phyloP scores from a whole-genome alignment of 306 rosid species.

The Arachis hypogaea region DNA sequence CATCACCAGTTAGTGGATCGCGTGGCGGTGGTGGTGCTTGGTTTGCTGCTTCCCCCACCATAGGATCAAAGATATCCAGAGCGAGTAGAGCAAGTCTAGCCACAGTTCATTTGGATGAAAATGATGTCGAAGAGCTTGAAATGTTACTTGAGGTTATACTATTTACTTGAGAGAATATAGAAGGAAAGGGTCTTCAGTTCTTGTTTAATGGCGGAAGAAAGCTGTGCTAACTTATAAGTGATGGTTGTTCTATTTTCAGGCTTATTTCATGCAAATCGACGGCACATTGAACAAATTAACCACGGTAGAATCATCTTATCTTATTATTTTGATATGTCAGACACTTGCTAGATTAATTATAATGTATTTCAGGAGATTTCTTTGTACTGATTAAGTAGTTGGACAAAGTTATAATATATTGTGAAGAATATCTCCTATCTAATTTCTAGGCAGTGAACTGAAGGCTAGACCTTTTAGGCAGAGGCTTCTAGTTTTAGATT shows the following conservation, averaged over 20 bases:
- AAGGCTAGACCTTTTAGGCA: conserved; percentile 13
- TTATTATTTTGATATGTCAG: background rate
- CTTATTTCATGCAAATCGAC: conserved; percentile 93
- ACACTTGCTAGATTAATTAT: background rate
- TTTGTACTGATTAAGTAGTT: background rate
- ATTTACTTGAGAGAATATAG: conserved; percentile 10
- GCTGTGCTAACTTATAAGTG: conserved; percentile 17
- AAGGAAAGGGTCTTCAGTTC: conserved; percentile 17
- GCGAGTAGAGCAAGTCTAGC: conserved; percentile 81
- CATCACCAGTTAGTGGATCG: conserved; percentile 74
- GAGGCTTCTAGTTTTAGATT: conserved; percentile 18
- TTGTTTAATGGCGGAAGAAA: background rate
- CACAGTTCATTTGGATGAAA: conserved; percentile 77
- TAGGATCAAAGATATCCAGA: conserved; percentile 77
- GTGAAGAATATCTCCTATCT: conserved; percentile 4
- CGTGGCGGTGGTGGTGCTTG: conserved; percentile 53
- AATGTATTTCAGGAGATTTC: conserved; percentile 5
- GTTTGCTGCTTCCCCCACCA: conserved; percentile 77
- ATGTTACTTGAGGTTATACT: conserved; percentile 84
- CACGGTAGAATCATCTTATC: conserved; percentile 54
- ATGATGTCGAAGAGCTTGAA: conserved; percentile 94
- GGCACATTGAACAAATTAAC: conserved; percentile 84
- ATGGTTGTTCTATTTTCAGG: conserved; percentile 57
- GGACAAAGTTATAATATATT: background rate
- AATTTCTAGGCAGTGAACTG: conserved; percentile 5